A percentile compares a stretch with the other conserved stretches of the same genome.
Conservation (phyloP, 1,139 yeast species). For the Williopsis jadinii region DNA sequence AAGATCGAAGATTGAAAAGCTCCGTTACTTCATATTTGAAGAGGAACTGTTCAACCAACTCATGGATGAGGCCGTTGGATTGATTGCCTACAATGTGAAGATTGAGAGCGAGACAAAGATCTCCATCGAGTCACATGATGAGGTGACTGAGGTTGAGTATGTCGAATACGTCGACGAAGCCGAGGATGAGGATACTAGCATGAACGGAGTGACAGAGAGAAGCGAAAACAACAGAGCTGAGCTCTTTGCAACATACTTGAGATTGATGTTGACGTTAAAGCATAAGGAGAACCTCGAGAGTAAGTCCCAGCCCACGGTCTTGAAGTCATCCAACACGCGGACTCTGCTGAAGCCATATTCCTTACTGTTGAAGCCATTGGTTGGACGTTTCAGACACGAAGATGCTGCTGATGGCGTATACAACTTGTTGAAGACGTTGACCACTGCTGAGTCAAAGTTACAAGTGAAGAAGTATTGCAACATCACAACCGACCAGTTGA, state of each 20-base stretch:
- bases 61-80: slow-evolving; percentile 63
- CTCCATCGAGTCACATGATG: slow-evolving; percentile 56
- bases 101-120: slow-evolving; percentile 61
- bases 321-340: slow-evolving; percentile 8
- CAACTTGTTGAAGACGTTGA: slow-evolving; percentile 27
- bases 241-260: slow-evolving; percentile 36
- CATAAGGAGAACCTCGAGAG: slow-evolving; percentile 37
- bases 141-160: slow-evolving; percentile 64
- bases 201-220: neutral
- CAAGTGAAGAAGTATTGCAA: slow-evolving; percentile 14
- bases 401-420: slow-evolving; percentile 39
- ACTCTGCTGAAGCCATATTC: slow-evolving; percentile 16
- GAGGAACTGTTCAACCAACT: slow-evolving; percentile 66
- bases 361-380: slow-evolving; percentile 53
- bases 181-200: slow-evolving; percentile 10
- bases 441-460: slow-evolving; percentile 6
- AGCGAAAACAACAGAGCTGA: slow-evolving; percentile 28
- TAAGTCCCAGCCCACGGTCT: slow-evolving; percentile 11
- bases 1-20: slow-evolving; percentile 47
- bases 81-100: slow-evolving; percentile 68
- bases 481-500: neutral
- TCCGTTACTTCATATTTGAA: slow-evolving; percentile 73
- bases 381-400: slow-evolving; percentile 66
- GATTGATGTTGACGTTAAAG: slow-evolving; percentile 33
- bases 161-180: slow-evolving; percentile 44